Conservation (phyloP, 257 asterid genomes). For the Vinca minor region DNA sequence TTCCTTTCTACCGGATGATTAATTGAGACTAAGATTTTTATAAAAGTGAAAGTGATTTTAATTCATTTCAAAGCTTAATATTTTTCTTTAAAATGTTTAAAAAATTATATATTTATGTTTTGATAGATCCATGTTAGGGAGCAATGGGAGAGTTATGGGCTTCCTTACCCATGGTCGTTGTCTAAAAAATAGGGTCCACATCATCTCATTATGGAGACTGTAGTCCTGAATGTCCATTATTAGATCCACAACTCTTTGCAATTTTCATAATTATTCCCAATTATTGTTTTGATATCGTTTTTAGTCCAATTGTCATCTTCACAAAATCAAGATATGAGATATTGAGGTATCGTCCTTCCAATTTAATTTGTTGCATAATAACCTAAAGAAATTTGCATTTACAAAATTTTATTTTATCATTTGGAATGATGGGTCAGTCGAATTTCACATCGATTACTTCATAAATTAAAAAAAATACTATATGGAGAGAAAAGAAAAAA, state of each 20-base stretch:
- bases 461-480: no score
- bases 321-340: no score
- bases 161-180: conserved; percentile 5
- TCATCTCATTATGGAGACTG: neutral
- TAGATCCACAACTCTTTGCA: conserved; percentile 9
- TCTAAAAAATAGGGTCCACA: neutral
- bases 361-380: no score
- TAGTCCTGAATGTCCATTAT: conserved; percentile 2
- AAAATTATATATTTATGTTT: no score
- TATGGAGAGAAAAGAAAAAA: no score
- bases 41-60: no score
- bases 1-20: no score
- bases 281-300: neutral
- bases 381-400: neutral
- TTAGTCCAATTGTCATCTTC: neutral
- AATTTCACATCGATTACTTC: no score
- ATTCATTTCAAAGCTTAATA: neutral
- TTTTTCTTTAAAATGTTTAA: neutral
- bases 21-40: no score
- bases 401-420: neutral
- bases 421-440: neutral
- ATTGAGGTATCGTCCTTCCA: neutral
- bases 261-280: conserved; percentile 1
- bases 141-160: conserved; percentile 22
- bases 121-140: conserved; percentile 19